A percentile compares a stretch with the other conserved stretches of the same genome.
Conservation (phyloP, 345 rosid genomes). For the Boechera divaricarpa region DNA sequence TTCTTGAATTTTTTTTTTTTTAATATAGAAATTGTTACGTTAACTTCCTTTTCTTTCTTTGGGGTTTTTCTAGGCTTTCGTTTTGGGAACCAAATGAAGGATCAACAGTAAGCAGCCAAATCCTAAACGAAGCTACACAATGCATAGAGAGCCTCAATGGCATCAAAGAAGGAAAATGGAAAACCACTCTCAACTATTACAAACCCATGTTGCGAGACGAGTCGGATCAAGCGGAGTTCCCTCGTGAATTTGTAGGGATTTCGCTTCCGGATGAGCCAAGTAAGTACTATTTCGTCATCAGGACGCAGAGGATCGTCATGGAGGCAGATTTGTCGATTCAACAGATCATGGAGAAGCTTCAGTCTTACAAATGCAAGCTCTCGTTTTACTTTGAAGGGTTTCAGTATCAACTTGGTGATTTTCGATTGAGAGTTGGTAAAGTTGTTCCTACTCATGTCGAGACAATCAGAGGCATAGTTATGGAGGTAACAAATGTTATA, state of each 20-base stretch:
- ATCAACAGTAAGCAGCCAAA: slow-evolving; percentile 71
- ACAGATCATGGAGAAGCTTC: slow-evolving; percentile 84
- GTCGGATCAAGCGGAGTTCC: slow-evolving; percentile 68
- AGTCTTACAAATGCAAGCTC: slow-evolving; percentile 74
- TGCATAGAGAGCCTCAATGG: slow-evolving; percentile 80
- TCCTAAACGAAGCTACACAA: slow-evolving; percentile 78
- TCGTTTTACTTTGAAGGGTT: slow-evolving; percentile 81
- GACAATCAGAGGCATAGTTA: slow-evolving; percentile 77
- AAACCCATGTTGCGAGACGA: slow-evolving; percentile 44
- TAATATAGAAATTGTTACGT: neutral
- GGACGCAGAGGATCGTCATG: slow-evolving; percentile 66
- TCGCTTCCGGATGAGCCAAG: slow-evolving; percentile 74
- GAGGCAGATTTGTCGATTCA: slow-evolving; percentile 84
- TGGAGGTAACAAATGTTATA: slow-evolving; percentile 60
- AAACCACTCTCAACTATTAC: slow-evolving; percentile 74
- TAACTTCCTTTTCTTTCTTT: neutral
- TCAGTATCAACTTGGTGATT: slow-evolving; percentile 85
- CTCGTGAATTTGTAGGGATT: slow-evolving; percentile 76
- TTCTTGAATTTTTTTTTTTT: neutral
- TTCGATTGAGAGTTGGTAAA: slow-evolving; percentile 83
- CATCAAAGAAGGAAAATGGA: slow-evolving; percentile 83
- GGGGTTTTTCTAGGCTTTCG: slow-evolving; percentile 61
- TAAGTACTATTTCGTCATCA: slow-evolving; percentile 74
- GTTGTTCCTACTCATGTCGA: slow-evolving; percentile 74
- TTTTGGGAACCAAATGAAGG: slow-evolving; percentile 89